Percentiles rank a stretch among this genome's conserved stretches.
These are phyloP conservation scores for Dacryopinax spathularia DNA, from an alignment of 768 basidiomycete genomes.

Conservation along the genomic window DNA sequence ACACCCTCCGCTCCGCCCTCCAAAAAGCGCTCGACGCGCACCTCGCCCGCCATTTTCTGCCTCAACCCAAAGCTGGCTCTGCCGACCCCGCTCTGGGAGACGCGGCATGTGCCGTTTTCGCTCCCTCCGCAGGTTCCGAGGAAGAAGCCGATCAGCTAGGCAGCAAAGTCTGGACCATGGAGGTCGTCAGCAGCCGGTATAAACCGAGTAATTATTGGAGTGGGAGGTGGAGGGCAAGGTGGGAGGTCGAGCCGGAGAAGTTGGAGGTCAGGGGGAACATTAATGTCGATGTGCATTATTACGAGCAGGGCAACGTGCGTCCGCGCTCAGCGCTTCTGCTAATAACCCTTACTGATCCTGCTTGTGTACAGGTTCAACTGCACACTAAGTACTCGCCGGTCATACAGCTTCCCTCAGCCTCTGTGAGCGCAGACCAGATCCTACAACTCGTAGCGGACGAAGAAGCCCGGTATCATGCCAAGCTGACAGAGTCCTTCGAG, in stretches of 20 bases:
- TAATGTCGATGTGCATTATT: constrained; percentile 83
- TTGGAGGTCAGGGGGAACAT: constrained; percentile 57
- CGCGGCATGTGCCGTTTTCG: neutral
- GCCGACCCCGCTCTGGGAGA: neutral
- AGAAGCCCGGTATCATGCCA: constrained; percentile 62
- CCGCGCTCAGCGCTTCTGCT: neutral
- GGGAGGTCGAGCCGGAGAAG: constrained; percentile 52
- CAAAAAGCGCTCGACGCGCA: neutral
- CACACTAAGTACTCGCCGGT: constrained; percentile 55
- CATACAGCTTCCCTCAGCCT: constrained; percentile 45
- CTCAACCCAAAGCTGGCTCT: neutral
- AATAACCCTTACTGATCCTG: neutral
- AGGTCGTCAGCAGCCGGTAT: constrained; percentile 3
- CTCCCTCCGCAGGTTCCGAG: neutral
- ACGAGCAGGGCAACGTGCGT: constrained; percentile 84
- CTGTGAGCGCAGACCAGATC: constrained; percentile 49
- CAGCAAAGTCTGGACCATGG: neutral
- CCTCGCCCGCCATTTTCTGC: constrained; percentile 5
- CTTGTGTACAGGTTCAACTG: constrained; percentile 62
- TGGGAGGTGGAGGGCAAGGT: constrained; percentile 87
- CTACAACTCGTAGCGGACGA: constrained; percentile 70
- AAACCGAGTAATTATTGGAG: neutral
- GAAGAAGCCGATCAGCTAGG: neutral
- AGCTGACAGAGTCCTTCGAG: constrained; percentile 68
- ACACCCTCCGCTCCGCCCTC: neutral